Evolutionary conservation across 345 rosid genomes (phyloP), one percentile per base, ranked within the genome.

Genomic region (Trapa bicornis): DNA sequence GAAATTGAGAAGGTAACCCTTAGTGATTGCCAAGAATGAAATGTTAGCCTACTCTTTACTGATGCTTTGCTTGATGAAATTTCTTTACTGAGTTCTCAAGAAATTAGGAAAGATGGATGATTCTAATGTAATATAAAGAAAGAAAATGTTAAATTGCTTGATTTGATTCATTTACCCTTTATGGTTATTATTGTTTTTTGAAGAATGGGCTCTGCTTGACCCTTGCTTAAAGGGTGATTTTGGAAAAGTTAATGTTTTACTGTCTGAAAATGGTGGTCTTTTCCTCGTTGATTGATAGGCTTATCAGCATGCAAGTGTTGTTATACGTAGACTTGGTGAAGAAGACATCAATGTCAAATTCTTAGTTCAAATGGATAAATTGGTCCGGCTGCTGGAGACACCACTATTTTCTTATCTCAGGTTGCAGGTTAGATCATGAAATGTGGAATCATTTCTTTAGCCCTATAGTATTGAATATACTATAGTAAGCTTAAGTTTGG

Each of bases 371-470:
- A 94, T 95, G 78, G 99, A 95, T 83, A 91, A 95, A 81, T 75
- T 91, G 85, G 87, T 95, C 72, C 87, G 88, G 64, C 87, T 95
- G 85, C 85, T 95, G 13, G 99, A 95, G 77, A 95, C 98, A 74
- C 99, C 99, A 66, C 84, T 83, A 73, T 95, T 95, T 65, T 89
- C 99, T 67, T 95, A 91, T 79, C 99, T 95, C 73, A 87, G 98
- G 76, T 81, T 95, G 85, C 99, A 95, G 99, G 99, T 95, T 74
- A 74, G 74, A 70, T 47, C 1, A 43, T 8, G 53, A 16, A 43
- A 42, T 3, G 33, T 43, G 67, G 36, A 13, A 5, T 47, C n/a
- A 10, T 47, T 43, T 42, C 37, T 65, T 0, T 42, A 65, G 2
- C 22, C 7, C 45, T 47, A 22, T 22, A 22, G 29, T 22, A 4